Conservation (phyloP, 1,139 yeast genomes). For the Yamadazyma jaroonii region DNA sequence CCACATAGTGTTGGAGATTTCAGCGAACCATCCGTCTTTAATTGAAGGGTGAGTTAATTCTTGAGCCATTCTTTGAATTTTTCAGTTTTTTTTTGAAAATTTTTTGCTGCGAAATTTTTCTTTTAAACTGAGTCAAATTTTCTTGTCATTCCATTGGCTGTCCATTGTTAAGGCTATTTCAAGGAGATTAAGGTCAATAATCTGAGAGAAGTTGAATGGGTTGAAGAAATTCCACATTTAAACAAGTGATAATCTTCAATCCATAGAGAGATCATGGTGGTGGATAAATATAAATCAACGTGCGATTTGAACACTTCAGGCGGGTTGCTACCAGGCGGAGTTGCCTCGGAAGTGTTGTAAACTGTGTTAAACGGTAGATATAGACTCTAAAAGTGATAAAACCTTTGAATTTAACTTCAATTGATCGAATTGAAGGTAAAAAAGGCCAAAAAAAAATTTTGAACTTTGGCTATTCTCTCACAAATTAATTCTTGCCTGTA, state of each 20-base stretch:
- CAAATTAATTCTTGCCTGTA: too few species aligned
- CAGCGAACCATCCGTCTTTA: constrained; percentile 89
- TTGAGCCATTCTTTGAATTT: constrained; percentile 19
- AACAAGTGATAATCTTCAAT: neutral
- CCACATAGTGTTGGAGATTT: constrained; percentile 84
- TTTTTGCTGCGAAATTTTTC: constrained; percentile 1
- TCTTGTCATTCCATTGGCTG: neutral
- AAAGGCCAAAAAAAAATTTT: neutral
- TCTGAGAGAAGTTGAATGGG: too few species aligned
- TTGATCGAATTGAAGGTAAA: neutral
- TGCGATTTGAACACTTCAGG: neutral
- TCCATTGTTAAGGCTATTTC: neutral
- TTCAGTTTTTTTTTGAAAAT: constrained; percentile 3
- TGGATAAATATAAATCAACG: neutral
- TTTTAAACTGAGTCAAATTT: neutral
- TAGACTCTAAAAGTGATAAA: too few species aligned
- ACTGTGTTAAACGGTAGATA: neutral
- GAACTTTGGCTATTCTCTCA: too few species aligned
- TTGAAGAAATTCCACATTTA: too few species aligned
- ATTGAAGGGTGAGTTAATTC: constrained; percentile 69
- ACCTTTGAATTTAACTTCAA: too few species aligned
- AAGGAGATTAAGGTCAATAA: neutral
- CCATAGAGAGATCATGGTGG: neutral
- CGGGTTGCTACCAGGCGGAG: too few species aligned
- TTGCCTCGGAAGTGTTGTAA: neutral